Conservation (phyloP, 2,329 filamentous ascomycete genomes). For the Pseudogymnoascus pannorum region DNA sequence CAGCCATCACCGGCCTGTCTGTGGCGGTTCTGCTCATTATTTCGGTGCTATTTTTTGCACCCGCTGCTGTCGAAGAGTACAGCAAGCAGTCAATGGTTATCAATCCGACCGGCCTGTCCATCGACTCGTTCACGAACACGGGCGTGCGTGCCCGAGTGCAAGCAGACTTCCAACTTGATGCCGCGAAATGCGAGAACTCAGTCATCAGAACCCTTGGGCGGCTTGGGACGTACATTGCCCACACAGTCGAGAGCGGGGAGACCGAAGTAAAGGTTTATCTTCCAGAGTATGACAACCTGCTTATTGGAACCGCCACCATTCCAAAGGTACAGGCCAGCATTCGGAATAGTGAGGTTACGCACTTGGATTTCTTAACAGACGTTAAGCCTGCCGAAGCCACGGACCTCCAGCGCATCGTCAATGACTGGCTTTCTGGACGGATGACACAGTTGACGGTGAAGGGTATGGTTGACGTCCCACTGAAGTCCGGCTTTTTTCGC, state of each 20-base stretch:
- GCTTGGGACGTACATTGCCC: constrained; percentile 72
- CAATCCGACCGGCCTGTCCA: constrained; percentile 73
- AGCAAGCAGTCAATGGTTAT: constrained; percentile 75
- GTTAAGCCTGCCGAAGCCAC: constrained; percentile 69
- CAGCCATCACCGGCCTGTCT: constrained; percentile 63
- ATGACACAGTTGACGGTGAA: constrained; percentile 63
- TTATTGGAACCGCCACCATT: constrained; percentile 69
- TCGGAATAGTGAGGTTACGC: constrained; percentile 67
- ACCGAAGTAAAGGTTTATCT: constrained; percentile 70
- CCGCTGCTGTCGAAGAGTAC: constrained; percentile 76
- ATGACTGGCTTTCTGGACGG: constrained; percentile 80
- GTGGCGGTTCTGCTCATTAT: constrained; percentile 61
- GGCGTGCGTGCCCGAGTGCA: constrained; percentile 76
- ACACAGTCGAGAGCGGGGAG: constrained; percentile 64
- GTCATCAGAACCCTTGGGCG: constrained; percentile 68
- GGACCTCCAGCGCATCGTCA: constrained; percentile 70
- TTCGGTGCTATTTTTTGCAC: constrained; percentile 70
- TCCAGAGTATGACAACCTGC: constrained; percentile 70
- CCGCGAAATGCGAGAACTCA: constrained; percentile 62
- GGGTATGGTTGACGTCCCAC: constrained; percentile 62
- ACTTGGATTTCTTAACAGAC: constrained; percentile 72
- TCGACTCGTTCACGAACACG: constrained; percentile 73
- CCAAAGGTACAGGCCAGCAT: constrained; percentile 72
- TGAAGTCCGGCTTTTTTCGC: constrained; percentile 73
- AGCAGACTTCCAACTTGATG: constrained; percentile 75